Evolutionary conservation across 225 moss, liverwort and hornwort genomes (phyloP), one percentile per base, ranked within the genome.

Genomic region (Ulota crispa): DNA sequence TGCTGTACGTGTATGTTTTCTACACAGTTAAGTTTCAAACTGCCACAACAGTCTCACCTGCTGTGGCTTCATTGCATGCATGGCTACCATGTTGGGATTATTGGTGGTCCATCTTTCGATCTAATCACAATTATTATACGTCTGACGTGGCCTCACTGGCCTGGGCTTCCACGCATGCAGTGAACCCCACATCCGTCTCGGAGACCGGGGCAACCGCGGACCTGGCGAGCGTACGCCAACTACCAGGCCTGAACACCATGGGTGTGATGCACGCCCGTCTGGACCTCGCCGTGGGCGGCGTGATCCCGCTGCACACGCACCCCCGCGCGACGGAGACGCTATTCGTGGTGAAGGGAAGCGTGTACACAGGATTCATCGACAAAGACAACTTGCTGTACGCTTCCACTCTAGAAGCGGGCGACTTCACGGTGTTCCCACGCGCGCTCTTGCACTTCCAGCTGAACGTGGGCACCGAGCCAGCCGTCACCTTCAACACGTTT

Each of bases 401-500:
- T 23, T 73, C 73, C 56, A 34, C 32, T 1, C 73, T 73, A 13
- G 0, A 73, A 34, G 56, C 2, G 36, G 73, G 73, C 37, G 73
- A 73, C n/a, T n/a, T n/a, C n/a, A n/a, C n/a, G n/a, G n/a, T n/a
- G n/a, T n/a, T n/a, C n/a, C n/a, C n/a, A n/a, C 37, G 14, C 23
- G 73, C 8, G 0, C 24, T 9, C 7, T 14, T 0, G 57, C 57
- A 73, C 72, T 72, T 72, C 72, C 72, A 72, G 34, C 53, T 53
- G 7, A 73, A 73, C 56, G 73, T 73, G 36, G 73, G 73, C 8
- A 57, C 37, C 57, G 73, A 37, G 36, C 37, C 73, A 2, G 56
- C 73, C 73, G 18, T 39, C 37, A 73, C 73, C 15, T 73, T 73
- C 73, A 73, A 73, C 73, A 73, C 73, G 9, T 9, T 57, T 14